phyloP scores from a whole-genome alignment of 1,139 yeast genomes.

The Geotrichum klebahnii region DNA sequence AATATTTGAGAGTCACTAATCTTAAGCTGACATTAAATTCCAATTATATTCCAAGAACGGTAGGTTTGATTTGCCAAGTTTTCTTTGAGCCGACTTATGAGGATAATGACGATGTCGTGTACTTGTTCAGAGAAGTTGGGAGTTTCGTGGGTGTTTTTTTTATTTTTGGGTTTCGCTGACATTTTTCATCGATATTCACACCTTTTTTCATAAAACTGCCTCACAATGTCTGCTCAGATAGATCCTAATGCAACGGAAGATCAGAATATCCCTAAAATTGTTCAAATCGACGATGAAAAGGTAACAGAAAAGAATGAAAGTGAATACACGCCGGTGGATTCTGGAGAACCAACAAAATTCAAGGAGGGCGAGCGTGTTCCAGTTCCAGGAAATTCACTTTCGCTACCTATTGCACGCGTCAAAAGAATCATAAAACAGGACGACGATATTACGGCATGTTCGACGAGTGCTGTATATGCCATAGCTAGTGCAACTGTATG shows the following conservation, averaged over 20 bases:
- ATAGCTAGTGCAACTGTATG: conserved; percentile 69
- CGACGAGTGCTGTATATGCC: conserved; percentile 76
- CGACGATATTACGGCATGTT: conserved; percentile 71
- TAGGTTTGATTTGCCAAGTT: background rate
- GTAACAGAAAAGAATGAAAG: background rate
- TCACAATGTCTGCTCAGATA: background rate
- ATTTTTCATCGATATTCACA: background rate
- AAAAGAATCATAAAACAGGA: conserved; percentile 82
- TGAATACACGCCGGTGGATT: background rate
- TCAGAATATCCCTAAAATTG: background rate
- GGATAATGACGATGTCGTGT: background rate
- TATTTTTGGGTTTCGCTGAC: background rate
- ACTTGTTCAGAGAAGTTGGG: background rate
- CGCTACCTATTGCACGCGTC: conserved; percentile 72
- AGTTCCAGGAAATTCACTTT: conserved; percentile 17
- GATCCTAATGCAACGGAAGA: background rate
- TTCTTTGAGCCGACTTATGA: background rate
- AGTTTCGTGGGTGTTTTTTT: background rate
- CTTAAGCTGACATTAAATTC: no score
- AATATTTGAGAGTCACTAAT: background rate
- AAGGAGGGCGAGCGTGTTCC: background rate
- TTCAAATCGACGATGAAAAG: background rate
- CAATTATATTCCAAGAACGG: background rate
- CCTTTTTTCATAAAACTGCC: background rate
- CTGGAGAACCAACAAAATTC: background rate